Evolutionary conservation across 345 rosid species (phyloP).

Genomic region (Salix koriyanagi): DNA sequence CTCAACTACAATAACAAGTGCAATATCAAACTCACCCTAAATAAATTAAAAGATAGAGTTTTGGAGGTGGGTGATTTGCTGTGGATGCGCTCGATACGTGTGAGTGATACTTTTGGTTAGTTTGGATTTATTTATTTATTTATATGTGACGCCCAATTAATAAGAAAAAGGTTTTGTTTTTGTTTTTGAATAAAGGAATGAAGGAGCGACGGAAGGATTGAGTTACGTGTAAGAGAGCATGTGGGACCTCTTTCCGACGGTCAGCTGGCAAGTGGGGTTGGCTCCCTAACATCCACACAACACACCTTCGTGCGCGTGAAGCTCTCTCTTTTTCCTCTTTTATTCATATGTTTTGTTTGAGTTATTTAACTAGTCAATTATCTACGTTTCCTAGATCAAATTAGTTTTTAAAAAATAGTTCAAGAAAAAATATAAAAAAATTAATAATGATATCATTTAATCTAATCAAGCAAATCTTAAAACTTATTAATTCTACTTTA

Average conservation of each 20-base stretch:
- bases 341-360: too few species aligned
- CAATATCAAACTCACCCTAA: too few species aligned
- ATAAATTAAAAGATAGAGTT: not conserved
- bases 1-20: too few species aligned
- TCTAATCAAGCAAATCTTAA: too few species aligned
- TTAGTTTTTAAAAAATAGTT: too few species aligned
- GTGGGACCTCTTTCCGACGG: slow-evolving; percentile 49
- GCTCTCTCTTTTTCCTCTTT: slow-evolving; percentile 9
- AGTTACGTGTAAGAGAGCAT: slow-evolving; percentile 54
- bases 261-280: slow-evolving; percentile 50
- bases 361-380: too few species aligned
- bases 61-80: slow-evolving; percentile 1
- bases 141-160: not conserved
- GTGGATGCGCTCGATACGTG: not conserved
- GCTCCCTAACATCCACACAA: slow-evolving; percentile 42
- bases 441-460: too few species aligned
- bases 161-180: not conserved
- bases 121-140: not conserved
- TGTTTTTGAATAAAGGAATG: slow-evolving; percentile 5
- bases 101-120: not conserved
- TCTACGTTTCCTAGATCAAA: too few species aligned
- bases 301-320: slow-evolving; percentile 36
- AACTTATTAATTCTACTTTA: too few species aligned
- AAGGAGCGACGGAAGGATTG: slow-evolving; percentile 16
- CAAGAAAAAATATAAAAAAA: too few species aligned